A percentile compares a stretch with the other conserved stretches of the same genome.
Conservation (phyloP, 140 eudicot genomes). For the Cichorium intybus region DNA sequence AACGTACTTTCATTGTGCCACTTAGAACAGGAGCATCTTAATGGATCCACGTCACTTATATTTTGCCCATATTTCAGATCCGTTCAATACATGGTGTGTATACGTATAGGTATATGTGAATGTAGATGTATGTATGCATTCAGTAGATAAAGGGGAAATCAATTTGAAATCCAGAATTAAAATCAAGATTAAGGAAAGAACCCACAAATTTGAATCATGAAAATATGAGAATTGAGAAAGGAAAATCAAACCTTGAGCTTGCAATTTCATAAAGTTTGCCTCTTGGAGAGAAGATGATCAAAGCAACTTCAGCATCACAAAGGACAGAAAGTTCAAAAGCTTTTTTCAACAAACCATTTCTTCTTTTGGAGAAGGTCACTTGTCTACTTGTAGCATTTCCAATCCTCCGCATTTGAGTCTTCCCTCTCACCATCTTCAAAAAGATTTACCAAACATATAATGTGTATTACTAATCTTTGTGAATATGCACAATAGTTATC, state of each 20-base stretch:
- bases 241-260: constrained; percentile 46
- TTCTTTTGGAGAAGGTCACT: constrained; percentile 59
- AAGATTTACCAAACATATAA: no score
- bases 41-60: no score
- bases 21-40: no score
- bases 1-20: no score
- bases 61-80: no score
- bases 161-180: not conserved
- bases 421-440: constrained; percentile 58
- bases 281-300: constrained; percentile 56
- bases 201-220: constrained; percentile 2
- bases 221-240: constrained; percentile 16
- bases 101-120: not conserved
- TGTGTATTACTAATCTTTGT: no score
- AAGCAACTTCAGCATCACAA: constrained; percentile 65
- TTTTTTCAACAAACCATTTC: constrained; percentile 58
- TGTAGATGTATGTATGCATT: not conserved
- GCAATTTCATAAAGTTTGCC: constrained; percentile 63
- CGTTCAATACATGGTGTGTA: not conserved
- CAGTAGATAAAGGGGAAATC: not conserved
- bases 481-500: no score
- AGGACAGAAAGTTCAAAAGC: constrained; percentile 68
- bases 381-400: constrained; percentile 63
- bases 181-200: constrained; percentile 9
- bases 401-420: constrained; percentile 60